Percentiles rank a stretch among this genome's conserved stretches.
Evolutionary conservation across 2,329 filamentous ascomycete species (phyloP).

Genomic region (Cercospora nicotianae): DNA sequence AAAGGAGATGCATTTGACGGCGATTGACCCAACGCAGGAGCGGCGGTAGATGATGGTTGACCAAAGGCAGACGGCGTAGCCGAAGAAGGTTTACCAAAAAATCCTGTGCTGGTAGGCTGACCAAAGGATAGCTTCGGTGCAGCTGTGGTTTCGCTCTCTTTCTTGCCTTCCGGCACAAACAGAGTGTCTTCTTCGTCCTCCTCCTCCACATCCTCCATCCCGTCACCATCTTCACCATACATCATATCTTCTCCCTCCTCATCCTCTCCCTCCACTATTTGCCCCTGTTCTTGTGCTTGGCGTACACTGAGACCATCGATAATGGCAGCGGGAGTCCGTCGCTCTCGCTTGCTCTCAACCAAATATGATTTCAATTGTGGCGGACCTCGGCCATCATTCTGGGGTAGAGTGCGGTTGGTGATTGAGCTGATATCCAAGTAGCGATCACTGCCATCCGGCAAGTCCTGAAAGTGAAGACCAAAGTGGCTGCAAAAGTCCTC

Average conservation of each 20-base stretch:
- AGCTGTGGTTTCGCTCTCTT: neutral
- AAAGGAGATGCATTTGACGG: conserved; percentile 20
- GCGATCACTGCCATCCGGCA: conserved; percentile 40
- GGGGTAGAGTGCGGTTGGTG: conserved; percentile 36
- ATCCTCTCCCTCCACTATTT: conserved; percentile 47
- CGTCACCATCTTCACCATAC: conserved; percentile 34
- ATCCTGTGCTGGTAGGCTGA: conserved; percentile 12
- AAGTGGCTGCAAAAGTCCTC: conserved; percentile 56
- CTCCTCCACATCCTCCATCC: conserved; percentile 34
- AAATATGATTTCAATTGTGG: conserved; percentile 44
- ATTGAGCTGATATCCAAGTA: conserved; percentile 58
- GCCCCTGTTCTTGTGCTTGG: conserved; percentile 51
- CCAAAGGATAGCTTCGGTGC: conserved; percentile 20
- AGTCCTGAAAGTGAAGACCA: conserved; percentile 52
- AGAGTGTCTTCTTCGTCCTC: conserved; percentile 40
- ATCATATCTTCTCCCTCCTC: conserved; percentile 34
- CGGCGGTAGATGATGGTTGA: conserved; percentile 14
- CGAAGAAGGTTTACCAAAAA: conserved; percentile 16
- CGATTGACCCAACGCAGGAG: conserved; percentile 8
- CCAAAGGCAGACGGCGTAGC: conserved; percentile 19
- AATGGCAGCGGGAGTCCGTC: conserved; percentile 57
- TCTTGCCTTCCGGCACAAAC: conserved; percentile 42
- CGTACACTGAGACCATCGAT: conserved; percentile 57
- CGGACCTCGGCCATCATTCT: conserved; percentile 36
- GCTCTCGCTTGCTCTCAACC: conserved; percentile 60